Percentiles rank a stretch among this genome's conserved stretches.
Conservation (phyloP, 352 stramenopile genomes). For the Pythium aquatile region DNA sequence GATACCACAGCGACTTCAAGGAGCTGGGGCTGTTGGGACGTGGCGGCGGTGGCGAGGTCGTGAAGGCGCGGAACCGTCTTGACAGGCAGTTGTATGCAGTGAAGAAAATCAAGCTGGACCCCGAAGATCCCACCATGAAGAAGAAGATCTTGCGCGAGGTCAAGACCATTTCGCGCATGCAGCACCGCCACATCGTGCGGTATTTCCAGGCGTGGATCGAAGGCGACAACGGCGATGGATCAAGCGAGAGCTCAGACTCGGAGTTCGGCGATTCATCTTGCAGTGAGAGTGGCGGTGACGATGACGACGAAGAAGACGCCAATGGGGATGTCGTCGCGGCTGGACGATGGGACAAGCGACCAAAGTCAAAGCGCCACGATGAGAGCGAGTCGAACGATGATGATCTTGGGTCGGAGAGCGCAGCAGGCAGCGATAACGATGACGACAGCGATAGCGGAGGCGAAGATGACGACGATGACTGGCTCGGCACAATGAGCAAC, state of each 20-base stretch:
- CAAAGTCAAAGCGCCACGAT: constrained; percentile 1
- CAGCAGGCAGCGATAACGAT: constrained; percentile 37
- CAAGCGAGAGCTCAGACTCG: constrained; percentile 18
- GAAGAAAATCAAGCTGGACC: constrained; percentile 86
- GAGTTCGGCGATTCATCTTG: constrained; percentile 37
- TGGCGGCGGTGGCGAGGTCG: constrained; percentile 79
- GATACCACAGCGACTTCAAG: constrained; percentile 85
- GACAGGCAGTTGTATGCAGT: constrained; percentile 84
- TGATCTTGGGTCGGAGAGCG: constrained; percentile 48
- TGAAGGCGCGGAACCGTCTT: constrained; percentile 80
- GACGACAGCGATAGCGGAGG: constrained; percentile 32
- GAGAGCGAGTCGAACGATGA: constrained; percentile 39
- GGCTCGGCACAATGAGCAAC: constrained; percentile 66
- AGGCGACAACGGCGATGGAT: constrained; percentile 50
- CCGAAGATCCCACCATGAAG: constrained; percentile 91
- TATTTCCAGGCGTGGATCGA: constrained; percentile 93
- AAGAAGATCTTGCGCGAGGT: constrained; percentile 95
- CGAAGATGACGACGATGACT: constrained; percentile 81
- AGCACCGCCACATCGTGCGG: constrained; percentile 95
- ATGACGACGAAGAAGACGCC: constrained; percentile 40
- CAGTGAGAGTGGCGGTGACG: constrained; percentile 19
- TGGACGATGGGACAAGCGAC: constrained; percentile 6
- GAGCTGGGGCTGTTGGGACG: constrained; percentile 81
- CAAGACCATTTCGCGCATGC: constrained; percentile 95
- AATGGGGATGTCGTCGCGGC: constrained; percentile 26